phyloP scores from a whole-genome alignment of 179 eudicot species.

The Spergularia azorica region DNA sequence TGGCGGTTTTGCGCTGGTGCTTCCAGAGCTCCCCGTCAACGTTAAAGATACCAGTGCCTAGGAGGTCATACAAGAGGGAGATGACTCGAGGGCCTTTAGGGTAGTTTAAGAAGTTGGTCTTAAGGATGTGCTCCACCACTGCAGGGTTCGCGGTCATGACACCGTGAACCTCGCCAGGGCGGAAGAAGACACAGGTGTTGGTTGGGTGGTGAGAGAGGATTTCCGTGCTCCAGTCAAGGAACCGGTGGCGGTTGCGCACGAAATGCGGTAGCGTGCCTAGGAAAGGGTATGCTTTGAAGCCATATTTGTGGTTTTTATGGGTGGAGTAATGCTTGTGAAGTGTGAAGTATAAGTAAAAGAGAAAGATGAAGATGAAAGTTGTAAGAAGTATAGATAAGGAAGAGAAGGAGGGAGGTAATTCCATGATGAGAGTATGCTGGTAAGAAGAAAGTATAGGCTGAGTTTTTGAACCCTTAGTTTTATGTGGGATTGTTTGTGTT shows the following conservation, averaged over 20 bases:
- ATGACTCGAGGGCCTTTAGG: conserved; percentile 59
- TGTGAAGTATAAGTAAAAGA: conserved; percentile 14
- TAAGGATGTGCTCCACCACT: conserved; percentile 72
- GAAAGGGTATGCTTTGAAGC: conserved; percentile 64
- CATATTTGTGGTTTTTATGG: conserved; percentile 14
- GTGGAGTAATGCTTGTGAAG: conserved; percentile 8
- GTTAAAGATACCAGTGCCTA: conserved; percentile 82
- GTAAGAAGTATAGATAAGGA: neutral
- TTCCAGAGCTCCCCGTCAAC: conserved; percentile 66
- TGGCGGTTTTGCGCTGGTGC: conserved; percentile 72
- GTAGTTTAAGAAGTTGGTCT: conserved; percentile 65
- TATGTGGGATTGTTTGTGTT: too few relatives aligned
- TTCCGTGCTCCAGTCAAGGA: conserved; percentile 70
- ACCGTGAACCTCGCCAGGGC: conserved; percentile 61
- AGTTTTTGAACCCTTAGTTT: too few relatives aligned
- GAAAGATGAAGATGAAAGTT: conserved; percentile 14
- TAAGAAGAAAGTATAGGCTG: too few relatives aligned
- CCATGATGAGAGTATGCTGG: neutral
- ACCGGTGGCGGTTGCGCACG: conserved; percentile 72
- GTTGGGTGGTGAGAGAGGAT: conserved; percentile 50
- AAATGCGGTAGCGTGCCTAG: conserved; percentile 71
- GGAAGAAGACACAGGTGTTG: conserved; percentile 59
- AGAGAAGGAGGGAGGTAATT: neutral
- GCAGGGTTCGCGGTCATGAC: conserved; percentile 72
- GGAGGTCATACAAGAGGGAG: conserved; percentile 55